Percentiles rank a stretch among this genome's conserved stretches.
Evolutionary conservation across 225 moss, liverwort and hornwort genomes (phyloP).

Genomic region (Bryum argenteum): DNA sequence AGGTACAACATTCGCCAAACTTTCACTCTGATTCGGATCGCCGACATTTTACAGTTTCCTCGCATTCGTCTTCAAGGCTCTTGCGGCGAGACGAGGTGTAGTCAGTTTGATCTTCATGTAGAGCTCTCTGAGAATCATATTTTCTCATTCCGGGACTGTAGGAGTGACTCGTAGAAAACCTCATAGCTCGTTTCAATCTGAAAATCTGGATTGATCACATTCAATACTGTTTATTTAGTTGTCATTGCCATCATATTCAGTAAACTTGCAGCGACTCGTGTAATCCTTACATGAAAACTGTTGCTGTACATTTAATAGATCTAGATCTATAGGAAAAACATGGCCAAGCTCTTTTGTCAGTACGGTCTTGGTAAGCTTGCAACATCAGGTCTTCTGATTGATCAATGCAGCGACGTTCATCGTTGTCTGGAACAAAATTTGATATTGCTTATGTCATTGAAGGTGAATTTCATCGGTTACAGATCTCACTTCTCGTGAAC

Average conservation of each 20-base stretch:
- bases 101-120: background rate
- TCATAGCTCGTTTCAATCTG: background rate
- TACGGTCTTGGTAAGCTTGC: background rate
- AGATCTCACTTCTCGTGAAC: too few species aligned
- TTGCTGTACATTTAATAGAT: background rate
- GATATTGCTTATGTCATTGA: background rate
- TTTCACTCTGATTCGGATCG: slow-evolving; percentile 14
- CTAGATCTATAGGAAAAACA: too few species aligned
- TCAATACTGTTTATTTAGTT: slow-evolving; percentile 14
- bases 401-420: too few species aligned
- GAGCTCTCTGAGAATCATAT: background rate
- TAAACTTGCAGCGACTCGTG: background rate
- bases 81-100: background rate
- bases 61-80: background rate
- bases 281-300: background rate
- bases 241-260: background rate
- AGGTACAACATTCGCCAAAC: slow-evolving; percentile 7
- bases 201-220: slow-evolving; percentile 6
- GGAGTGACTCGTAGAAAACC: background rate
- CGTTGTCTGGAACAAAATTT: background rate
- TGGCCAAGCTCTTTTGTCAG: background rate
- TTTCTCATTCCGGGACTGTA: slow-evolving; percentile 9
- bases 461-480: too few species aligned
- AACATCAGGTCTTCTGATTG: background rate
- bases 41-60: slow-evolving; percentile 14